These are phyloP conservation scores for Kitagawia praeruptora DNA, from an alignment of 129 eudicot species.

Conservation along the genomic window DNA sequence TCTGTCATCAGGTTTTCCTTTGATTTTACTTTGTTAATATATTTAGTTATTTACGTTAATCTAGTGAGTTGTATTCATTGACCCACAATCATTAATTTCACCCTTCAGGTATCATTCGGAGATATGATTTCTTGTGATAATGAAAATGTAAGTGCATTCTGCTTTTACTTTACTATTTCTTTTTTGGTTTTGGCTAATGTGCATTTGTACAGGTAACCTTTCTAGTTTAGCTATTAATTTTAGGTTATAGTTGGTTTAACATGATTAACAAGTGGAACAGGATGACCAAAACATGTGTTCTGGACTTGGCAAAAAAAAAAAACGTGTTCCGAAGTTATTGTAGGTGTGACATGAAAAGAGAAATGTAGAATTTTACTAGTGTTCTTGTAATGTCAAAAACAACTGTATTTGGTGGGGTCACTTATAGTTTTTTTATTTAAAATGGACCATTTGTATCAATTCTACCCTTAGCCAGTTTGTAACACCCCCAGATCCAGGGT, in stretches of 20 bases:
- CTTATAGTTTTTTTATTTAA: too few relatives aligned
- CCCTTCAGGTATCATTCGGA: conserved; percentile 79
- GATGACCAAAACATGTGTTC: background rate
- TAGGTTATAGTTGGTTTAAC: background rate
- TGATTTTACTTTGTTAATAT: background rate
- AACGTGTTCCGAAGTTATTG: background rate
- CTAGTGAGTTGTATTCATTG: background rate
- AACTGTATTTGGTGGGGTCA: too few relatives aligned
- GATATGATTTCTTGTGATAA: conserved; percentile 99
- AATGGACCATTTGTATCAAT: too few relatives aligned
- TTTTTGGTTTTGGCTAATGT: background rate
- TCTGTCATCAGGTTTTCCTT: conserved; percentile 84
- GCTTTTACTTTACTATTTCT: background rate
- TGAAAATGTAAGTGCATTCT: conserved; percentile 53
- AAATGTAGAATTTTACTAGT: too few relatives aligned
- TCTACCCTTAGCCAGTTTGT: too few relatives aligned
- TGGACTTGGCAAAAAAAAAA: background rate
- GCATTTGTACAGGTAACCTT: background rate
- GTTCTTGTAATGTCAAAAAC: too few relatives aligned
- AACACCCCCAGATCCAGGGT: too few relatives aligned
- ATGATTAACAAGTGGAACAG: background rate
- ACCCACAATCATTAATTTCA: background rate
- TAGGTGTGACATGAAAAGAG: too few relatives aligned
- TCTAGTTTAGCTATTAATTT: background rate
- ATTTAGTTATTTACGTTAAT: background rate